Conservation (phyloP, 768 basidiomycete genomes). For the Sporobolomyces roseus region DNA sequence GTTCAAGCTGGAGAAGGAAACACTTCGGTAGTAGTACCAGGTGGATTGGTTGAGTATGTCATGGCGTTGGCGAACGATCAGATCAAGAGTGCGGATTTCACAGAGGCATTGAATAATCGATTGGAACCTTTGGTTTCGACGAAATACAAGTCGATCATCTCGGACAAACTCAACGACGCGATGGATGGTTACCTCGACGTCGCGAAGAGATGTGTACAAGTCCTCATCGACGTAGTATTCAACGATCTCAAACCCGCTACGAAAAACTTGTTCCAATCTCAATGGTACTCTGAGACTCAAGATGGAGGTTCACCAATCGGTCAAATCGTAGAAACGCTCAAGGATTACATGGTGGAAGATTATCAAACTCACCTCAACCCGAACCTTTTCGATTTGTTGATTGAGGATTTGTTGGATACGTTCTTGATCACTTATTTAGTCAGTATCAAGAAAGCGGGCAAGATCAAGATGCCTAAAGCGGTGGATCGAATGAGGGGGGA, state of each 20-base stretch:
- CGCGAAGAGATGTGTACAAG: slow-evolving; percentile 93
- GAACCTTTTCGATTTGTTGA: slow-evolving; percentile 79
- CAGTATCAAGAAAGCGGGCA: slow-evolving; percentile 74
- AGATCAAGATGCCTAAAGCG: slow-evolving; percentile 78
- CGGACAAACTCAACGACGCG: slow-evolving; percentile 83
- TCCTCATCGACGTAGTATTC: slow-evolving; percentile 88
- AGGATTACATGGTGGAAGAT: slow-evolving; percentile 86
- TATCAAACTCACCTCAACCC: slow-evolving; percentile 87
- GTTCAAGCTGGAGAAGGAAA: slow-evolving; percentile 59
- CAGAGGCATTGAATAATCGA: slow-evolving; percentile 76
- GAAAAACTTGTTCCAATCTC: slow-evolving; percentile 69
- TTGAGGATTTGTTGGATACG: slow-evolving; percentile 85
- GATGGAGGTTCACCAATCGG: slow-evolving; percentile 60
- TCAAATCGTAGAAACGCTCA: slow-evolving; percentile 90
- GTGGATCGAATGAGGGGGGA: slow-evolving; percentile 79
- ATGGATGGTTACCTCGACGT: slow-evolving; percentile 98
- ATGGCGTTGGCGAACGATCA: slow-evolving; percentile 97
- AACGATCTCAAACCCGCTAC: slow-evolving; percentile 86
- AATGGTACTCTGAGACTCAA: slow-evolving; percentile 63
- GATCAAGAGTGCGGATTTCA: slow-evolving; percentile 89
- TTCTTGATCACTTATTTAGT: slow-evolving; percentile 89
- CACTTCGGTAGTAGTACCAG: slow-evolving; percentile 63
- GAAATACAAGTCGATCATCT: slow-evolving; percentile 79
- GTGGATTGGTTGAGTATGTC: slow-evolving; percentile 89
- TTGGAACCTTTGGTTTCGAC: slow-evolving; percentile 87